Base-by-base conservation (phyloP, 306 rosid species). In the Glycine latifolia region DNA sequence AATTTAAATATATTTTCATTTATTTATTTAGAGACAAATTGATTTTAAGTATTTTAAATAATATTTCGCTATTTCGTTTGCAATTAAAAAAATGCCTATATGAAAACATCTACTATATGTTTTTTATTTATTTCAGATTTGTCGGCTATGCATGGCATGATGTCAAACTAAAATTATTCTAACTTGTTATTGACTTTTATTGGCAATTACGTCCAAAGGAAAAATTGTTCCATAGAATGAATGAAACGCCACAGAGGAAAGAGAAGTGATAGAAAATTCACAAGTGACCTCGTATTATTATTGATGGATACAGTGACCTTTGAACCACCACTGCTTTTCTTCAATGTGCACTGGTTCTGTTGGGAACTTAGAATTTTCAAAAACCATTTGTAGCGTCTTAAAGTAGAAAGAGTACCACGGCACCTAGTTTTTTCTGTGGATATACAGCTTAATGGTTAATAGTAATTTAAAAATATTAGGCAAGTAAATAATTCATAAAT, bases 61-160 rank as follows among this genome's bases (percentile, higher is more conserved):
- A 53, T 14, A 12, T 53, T 17, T 73, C 17, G 46, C 10, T 31
- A 69, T 6, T 43, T 76, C 17, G n/a, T 50, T 59, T 7, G 15
- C 7, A 20, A 43, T 49, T 7, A 69, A 4, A 46, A 48, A 75
- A 33, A 48, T 67, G 82, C 1, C 50, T 5, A 16, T 5, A 13
- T 20, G 11, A 75, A 43, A 37, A 16, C 73, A 52, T 68, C 41
- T 6, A 49, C 1, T 37, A 37, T 26, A 37, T 37, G 41, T 37
- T 39, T 39, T 15, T 75, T 13, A 15, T 56, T 39, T 48, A 37
- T 53, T 68, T 49, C 73, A 48, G 10, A 13, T 62, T 78, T 85
- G 85, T 78, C 78, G 79, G 82, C 83, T 74, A 66, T 55, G 84
- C 78, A 63, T 46, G 85, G 14, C 71, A 4, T 46, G 46, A 55